These are phyloP conservation scores for Tetraselmis chui DNA, from an alignment of 139 green algal genomes.

Conservation along the genomic window DNA sequence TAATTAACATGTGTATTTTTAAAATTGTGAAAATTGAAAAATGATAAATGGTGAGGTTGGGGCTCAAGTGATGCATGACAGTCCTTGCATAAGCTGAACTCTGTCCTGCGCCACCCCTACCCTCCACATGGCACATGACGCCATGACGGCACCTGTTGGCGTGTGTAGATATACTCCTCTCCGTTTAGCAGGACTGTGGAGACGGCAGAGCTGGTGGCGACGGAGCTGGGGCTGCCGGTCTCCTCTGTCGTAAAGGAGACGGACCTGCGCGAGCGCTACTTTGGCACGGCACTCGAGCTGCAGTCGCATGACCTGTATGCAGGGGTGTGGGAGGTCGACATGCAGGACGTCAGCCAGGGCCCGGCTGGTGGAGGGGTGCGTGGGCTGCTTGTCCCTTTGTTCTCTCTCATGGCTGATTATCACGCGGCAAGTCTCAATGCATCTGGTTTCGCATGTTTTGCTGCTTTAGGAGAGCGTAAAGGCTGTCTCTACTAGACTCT, in stretches of 20 bases:
- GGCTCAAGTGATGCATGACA: no score
- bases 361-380: background rate
- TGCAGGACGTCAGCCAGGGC: background rate
- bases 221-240: background rate
- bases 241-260: background rate
- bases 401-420: background rate
- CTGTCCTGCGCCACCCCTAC: no score
- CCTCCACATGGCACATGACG: no score
- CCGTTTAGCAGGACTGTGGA: slow-evolving; percentile 21
- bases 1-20: no score
- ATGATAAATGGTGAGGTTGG: no score
- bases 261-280: slow-evolving; percentile 15
- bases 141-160: background rate
- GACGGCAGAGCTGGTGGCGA: slow-evolving; percentile 12
- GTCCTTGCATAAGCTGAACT: no score
- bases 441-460: background rate
- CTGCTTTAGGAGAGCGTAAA: background rate
- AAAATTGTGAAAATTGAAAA: no score
- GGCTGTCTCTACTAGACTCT: background rate
- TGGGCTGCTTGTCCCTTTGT: background rate
- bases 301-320: slow-evolving; percentile 1
- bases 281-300: slow-evolving; percentile 8
- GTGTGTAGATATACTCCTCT: slow-evolving; percentile 3
- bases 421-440: background rate
- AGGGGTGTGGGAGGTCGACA: background rate